Percentiles rank a stretch among this genome's conserved stretches.
phyloP scores from a whole-genome alignment of 192 early-diverging fungal genomes.

The Piromyces sp. region DNA sequence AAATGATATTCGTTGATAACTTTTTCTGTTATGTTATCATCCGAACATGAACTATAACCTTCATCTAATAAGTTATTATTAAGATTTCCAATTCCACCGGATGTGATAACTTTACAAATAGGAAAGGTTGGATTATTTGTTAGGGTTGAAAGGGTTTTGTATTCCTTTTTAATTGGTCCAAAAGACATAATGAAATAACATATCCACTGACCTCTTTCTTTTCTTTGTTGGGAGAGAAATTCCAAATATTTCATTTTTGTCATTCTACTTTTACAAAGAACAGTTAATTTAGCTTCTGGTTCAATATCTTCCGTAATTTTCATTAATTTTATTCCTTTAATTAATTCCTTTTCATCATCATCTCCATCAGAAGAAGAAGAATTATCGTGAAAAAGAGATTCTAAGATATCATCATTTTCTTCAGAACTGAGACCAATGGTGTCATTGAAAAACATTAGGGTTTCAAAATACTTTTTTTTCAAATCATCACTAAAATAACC shows the following conservation, averaged over 20 bases:
- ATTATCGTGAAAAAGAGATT: not conserved
- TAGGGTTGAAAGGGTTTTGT: not conserved
- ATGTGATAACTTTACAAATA: not conserved
- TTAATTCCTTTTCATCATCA: not conserved
- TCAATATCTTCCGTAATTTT: not conserved
- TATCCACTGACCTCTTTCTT: not conserved
- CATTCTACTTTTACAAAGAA: not conserved
- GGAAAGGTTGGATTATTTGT: not conserved
- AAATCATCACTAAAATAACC: not conserved
- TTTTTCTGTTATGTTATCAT: not conserved
- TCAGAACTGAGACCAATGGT: not conserved
- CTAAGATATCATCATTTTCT: not conserved
- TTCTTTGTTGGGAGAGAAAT: not conserved
- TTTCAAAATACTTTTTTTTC: not conserved
- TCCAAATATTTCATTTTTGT: not conserved
- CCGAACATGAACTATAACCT: not conserved
- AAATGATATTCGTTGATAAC: conserved; percentile 29
- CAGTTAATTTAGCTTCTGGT: not conserved
- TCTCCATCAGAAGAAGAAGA: not conserved
- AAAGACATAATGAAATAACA: not conserved
- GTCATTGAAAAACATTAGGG: not conserved
- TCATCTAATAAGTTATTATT: not conserved
- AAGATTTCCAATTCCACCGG: not conserved
- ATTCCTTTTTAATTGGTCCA: not conserved
- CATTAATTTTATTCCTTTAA: not conserved